Conservation (phyloP, 768 basidiomycete genomes). For the Mycena rebaudengoi region DNA sequence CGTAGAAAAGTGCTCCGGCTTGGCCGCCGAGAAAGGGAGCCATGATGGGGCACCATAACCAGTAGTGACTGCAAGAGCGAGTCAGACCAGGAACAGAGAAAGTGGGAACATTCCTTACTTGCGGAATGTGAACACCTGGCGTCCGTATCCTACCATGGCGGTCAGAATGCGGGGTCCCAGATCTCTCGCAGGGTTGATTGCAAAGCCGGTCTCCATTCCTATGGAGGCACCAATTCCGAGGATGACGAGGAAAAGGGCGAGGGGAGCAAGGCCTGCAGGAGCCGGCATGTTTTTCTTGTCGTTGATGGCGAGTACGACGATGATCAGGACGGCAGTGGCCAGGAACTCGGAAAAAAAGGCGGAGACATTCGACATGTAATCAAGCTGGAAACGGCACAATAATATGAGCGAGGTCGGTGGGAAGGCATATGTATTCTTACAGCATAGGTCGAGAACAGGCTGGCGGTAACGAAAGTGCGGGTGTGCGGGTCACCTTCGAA, state of each 20-base stretch:
- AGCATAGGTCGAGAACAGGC: constrained; percentile 68
- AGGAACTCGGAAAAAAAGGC: constrained; percentile 51
- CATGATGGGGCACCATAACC: constrained; percentile 64
- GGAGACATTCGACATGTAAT: constrained; percentile 50
- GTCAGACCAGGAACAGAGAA: neutral
- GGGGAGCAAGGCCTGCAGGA: constrained; percentile 59
- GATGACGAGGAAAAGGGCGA: constrained; percentile 63
- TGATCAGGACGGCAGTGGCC: constrained; percentile 47
- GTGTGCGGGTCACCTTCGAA: constrained; percentile 63
- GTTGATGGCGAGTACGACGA: constrained; percentile 60
- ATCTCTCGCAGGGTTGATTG: constrained; percentile 78
- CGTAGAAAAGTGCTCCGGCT: constrained; percentile 61
- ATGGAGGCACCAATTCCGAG: constrained; percentile 59
- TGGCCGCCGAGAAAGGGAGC: constrained; percentile 67
- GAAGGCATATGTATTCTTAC: too few relatives aligned
- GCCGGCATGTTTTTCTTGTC: constrained; percentile 62
- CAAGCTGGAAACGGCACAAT: constrained; percentile 40
- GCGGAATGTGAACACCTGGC: constrained; percentile 51
- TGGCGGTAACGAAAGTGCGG: constrained; percentile 67
- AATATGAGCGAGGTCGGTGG: too few relatives aligned
- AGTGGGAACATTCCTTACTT: constrained; percentile 46
- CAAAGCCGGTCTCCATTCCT: constrained; percentile 49
- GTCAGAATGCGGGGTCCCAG: constrained; percentile 73
- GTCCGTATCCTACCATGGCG: constrained; percentile 75
- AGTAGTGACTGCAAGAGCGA: constrained; percentile 61